Evolutionary conservation across 768 basidiomycete species (phyloP).

Genomic region (Kwoniella sp.): DNA sequence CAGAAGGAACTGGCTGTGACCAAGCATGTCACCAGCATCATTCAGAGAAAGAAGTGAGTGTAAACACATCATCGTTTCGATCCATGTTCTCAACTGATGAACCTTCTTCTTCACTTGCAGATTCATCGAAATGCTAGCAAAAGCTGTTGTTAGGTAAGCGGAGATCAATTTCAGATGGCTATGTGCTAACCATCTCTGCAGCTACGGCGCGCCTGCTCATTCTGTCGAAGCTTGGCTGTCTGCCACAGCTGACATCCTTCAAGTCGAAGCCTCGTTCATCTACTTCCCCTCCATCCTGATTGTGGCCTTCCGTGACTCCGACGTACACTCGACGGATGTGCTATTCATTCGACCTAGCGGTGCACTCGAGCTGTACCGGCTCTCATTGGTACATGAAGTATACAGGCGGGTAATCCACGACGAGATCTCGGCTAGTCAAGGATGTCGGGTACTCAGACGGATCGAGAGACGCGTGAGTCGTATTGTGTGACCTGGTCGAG

Average conservation of each 20-base stretch:
- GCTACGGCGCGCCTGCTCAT: conserved; percentile 47
- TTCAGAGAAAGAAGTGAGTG: conserved; percentile 43
- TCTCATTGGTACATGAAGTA: conserved; percentile 44
- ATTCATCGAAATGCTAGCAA: conserved; percentile 49
- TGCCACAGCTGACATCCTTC: conserved; percentile 41
- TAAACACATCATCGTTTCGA: neutral
- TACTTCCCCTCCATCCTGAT: conserved; percentile 47
- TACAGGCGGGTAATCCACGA: conserved; percentile 47
- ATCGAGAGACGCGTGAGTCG: conserved; percentile 35
- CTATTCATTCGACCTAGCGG: conserved; percentile 42
- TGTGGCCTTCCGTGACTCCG: conserved; percentile 43
- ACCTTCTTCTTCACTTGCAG: conserved; percentile 1
- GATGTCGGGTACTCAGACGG: conserved; percentile 39
- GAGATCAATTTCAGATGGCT: neutral
- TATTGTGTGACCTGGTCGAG: neutral
- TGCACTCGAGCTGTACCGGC: conserved; percentile 43
- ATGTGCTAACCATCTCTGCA: conserved; percentile 14
- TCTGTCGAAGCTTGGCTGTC: conserved; percentile 45
- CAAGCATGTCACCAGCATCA: conserved; percentile 39
- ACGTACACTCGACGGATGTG: conserved; percentile 47
- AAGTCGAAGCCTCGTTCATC: conserved; percentile 46
- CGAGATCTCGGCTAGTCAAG: conserved; percentile 45
- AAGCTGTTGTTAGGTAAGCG: conserved; percentile 45
- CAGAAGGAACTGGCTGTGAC: conserved; percentile 48
- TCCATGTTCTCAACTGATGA: neutral